phyloP scores from a whole-genome alignment of 139 green algal genomes.

The Chlorella ohadii region DNA sequence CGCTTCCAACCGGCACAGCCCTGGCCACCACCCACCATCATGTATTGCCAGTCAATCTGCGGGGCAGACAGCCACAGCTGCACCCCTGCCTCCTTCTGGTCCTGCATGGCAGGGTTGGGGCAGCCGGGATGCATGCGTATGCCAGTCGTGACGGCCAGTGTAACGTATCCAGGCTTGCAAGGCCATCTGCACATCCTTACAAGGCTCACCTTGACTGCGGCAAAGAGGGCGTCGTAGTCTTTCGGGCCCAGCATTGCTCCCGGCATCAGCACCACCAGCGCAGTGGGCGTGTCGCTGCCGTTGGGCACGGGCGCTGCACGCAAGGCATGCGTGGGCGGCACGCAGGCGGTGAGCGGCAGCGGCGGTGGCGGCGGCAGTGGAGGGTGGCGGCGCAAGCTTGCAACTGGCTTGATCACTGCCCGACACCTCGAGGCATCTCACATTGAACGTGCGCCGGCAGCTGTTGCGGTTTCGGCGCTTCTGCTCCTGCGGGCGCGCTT shows the following conservation, averaged over 20 bases:
- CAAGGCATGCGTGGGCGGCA: background rate
- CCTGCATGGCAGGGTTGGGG: no score
- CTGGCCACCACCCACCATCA: background rate
- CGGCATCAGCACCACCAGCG: slow-evolving; percentile 19
- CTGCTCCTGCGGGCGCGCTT: no score
- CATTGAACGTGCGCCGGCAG: no score
- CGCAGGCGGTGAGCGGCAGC: background rate
- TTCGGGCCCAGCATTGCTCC: slow-evolving; percentile 20
- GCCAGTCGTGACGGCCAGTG: no score
- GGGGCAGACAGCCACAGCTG: slow-evolving; percentile 19
- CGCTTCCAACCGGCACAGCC: no score
- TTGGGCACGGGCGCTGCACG: background rate
- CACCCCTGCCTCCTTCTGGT: background rate
- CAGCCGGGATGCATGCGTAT: no score
- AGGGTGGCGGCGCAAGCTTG: no score
- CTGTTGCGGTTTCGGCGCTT: no score
- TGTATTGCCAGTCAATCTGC: slow-evolving; percentile 7
- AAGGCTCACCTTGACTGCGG: background rate
- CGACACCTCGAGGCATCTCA: no score
- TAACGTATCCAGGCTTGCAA: no score
- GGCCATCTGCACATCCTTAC: no score
- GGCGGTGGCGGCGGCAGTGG: background rate
- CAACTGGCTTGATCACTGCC: no score
- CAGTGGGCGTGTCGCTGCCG: background rate
- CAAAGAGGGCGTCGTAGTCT: slow-evolving; percentile 28